These are phyloP conservation scores for Penicillium samsonianum DNA, from an alignment of 495 filamentous ascomycete genomes.

Conservation along the genomic window DNA sequence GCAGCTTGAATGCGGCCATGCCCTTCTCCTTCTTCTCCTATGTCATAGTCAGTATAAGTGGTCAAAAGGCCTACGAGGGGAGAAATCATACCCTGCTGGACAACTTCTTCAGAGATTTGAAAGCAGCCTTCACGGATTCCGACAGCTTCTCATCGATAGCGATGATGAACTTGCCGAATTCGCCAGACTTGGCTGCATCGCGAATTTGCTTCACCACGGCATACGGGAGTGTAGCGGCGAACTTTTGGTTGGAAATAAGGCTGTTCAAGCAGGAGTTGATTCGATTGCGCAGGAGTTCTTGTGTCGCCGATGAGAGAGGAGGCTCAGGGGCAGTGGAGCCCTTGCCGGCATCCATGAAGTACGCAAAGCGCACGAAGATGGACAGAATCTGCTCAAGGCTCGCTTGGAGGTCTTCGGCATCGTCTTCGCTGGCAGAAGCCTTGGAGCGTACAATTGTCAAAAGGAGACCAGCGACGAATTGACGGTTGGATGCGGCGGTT, in stretches of 20 bases:
- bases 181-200: slow-evolving; percentile 41
- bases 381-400: slow-evolving; percentile 44
- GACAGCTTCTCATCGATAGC: slow-evolving; percentile 62
- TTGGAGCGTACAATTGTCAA: slow-evolving; percentile 47
- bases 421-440: slow-evolving; percentile 35
- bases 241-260: slow-evolving; percentile 63
- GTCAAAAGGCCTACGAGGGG: not conserved
- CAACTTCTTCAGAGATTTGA: slow-evolving; percentile 66
- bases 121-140: slow-evolving; percentile 59
- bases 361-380: slow-evolving; percentile 46
- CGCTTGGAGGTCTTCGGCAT: slow-evolving; percentile 31
- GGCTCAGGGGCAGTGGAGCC: slow-evolving; percentile 37
- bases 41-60: slow-evolving; percentile 8
- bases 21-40: slow-evolving; percentile 44
- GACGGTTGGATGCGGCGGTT: slow-evolving; percentile 45
- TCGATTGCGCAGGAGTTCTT: slow-evolving; percentile 67
- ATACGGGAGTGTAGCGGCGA: slow-evolving; percentile 51
- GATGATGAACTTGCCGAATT: slow-evolving; percentile 54
- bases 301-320: slow-evolving; percentile 58
- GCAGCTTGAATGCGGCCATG: slow-evolving; percentile 66
- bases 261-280: slow-evolving; percentile 69
- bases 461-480: slow-evolving; percentile 51
- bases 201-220: slow-evolving; percentile 55
- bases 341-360: slow-evolving; percentile 36
- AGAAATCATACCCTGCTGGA: slow-evolving; percentile 54